Evolutionary conservation across 768 basidiomycete genomes (phyloP), one percentile per base, ranked within the genome.

Genomic region (Lactarius psammicola): DNA sequence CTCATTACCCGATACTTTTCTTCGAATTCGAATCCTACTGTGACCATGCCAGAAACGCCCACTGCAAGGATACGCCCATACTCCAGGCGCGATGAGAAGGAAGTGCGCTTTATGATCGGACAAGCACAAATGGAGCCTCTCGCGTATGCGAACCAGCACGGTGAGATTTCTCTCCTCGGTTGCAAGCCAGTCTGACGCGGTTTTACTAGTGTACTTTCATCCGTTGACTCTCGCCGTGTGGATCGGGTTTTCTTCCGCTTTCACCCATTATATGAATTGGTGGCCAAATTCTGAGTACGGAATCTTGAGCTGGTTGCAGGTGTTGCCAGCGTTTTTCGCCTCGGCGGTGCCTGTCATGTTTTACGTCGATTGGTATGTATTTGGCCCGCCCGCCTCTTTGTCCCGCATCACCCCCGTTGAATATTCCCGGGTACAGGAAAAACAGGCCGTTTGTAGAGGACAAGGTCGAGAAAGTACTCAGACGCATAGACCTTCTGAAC

Each of bases 401-500:
- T 49, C 60, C 54, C 57, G 28, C 8, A 31, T 40, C 17, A 33
- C 26, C 34, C 36, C 28, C n/a, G 3, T 40, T 9, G 33, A 42
- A 8, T 40, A 31, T 55, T 1, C 3, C 42, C 3, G 7, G 3
- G 13, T 60, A 20, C 62, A 93, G 90, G 90, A 73, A 83, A 33
- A 89, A 93, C 68, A 85, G 91, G 13, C 84, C 85, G 18, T 79
- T 78, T 59, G 88, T 91, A 68, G 90, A 93, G 71, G 75, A 81
- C 11, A 76, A 74, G 20, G 78, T 81, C 2, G 78, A 84, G 38
- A 76, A 81, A 36, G 77, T 81, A 20, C 81, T 92, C 66, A 83
- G 78, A 58, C 76, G 80, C 13, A 76, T 77, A 7, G 91, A 93
- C 74, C 78, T 90, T 55, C 70, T 73, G 23, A 75, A 88, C 69